Evolutionary conservation across 1,284 basidiomycete species (phyloP).

Genomic region (Boletus hoseneyae): DNA sequence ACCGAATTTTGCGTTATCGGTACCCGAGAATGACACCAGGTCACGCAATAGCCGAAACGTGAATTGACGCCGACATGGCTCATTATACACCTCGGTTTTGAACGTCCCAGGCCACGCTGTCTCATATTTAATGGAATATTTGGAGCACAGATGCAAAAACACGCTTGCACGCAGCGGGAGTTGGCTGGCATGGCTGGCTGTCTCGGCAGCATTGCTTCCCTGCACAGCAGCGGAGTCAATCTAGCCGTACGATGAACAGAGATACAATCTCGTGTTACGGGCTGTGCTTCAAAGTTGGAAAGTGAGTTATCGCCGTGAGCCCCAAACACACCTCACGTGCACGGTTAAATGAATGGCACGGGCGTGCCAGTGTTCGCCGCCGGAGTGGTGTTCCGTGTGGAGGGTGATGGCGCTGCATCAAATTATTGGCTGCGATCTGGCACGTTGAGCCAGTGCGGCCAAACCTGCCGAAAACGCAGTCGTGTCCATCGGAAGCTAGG

Average conservation of each 20-base stretch:
- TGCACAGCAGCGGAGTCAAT: not conserved
- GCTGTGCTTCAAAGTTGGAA: conserved; percentile 1
- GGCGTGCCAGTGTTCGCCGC: no score
- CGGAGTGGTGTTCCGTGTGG: not conserved
- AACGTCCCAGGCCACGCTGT: not conserved
- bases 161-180: no score
- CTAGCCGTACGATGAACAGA: not conserved
- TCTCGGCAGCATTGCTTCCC: not conserved
- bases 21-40: not conserved
- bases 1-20: not conserved
- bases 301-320: not conserved
- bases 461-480: no score
- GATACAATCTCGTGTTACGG: not conserved
- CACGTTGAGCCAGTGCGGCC: not conserved
- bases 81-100: no score
- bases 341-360: not conserved
- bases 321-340: not conserved
- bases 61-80: no score
- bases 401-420: conserved; percentile 1
- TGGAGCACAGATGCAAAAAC: not conserved
- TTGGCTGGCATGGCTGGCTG: no score
- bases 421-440: not conserved
- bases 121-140: not conserved
- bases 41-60: not conserved
- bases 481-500: no score